These are phyloP conservation scores for Syncephalastrum sp. DNA, from an alignment of 371 early-diverging fungal species.

Conservation along the genomic window DNA sequence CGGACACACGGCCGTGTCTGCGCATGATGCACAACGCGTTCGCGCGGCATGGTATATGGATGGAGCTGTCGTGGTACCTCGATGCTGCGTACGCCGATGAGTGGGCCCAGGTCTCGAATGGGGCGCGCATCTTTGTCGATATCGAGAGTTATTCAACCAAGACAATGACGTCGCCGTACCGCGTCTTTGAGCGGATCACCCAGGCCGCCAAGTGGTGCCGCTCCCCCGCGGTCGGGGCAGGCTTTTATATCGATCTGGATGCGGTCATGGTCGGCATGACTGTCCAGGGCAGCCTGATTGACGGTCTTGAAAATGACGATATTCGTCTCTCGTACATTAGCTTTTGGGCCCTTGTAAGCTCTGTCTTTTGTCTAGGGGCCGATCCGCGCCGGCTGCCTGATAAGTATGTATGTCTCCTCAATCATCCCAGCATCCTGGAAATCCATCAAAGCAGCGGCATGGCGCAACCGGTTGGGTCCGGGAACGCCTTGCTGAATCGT, in stretches of 20 bases:
- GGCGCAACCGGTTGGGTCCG: slow-evolving; percentile 41
- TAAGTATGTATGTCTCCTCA: slow-evolving; percentile 32
- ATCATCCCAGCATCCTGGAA: slow-evolving; percentile 35
- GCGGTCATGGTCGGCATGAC: slow-evolving; percentile 47
- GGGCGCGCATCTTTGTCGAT: slow-evolving; percentile 38
- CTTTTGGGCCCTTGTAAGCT: slow-evolving; percentile 45
- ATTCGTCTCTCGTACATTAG: slow-evolving; percentile 38
- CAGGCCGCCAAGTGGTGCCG: slow-evolving; percentile 34
- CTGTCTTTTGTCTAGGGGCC: slow-evolving; percentile 41
- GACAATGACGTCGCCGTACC: slow-evolving; percentile 43
- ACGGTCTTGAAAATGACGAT: slow-evolving; percentile 46
- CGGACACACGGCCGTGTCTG: slow-evolving; percentile 37
- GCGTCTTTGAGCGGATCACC: slow-evolving; percentile 42
- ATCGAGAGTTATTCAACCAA: slow-evolving; percentile 43
- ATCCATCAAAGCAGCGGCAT: slow-evolving; percentile 46
- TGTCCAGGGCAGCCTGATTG: slow-evolving; percentile 27
- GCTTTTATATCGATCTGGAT: slow-evolving; percentile 44
- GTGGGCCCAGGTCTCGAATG: slow-evolving; percentile 37
- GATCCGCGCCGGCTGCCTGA: slow-evolving; percentile 44
- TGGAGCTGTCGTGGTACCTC: slow-evolving; percentile 46
- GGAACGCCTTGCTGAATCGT: slow-evolving; percentile 38
- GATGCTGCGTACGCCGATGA: slow-evolving; percentile 35
- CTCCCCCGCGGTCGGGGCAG: slow-evolving; percentile 24
- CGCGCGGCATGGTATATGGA: slow-evolving; percentile 28
- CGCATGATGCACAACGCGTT: slow-evolving; percentile 36